Base-by-base conservation (phyloP, 768 basidiomycete species). In the Lactifluus piperatus region DNA sequence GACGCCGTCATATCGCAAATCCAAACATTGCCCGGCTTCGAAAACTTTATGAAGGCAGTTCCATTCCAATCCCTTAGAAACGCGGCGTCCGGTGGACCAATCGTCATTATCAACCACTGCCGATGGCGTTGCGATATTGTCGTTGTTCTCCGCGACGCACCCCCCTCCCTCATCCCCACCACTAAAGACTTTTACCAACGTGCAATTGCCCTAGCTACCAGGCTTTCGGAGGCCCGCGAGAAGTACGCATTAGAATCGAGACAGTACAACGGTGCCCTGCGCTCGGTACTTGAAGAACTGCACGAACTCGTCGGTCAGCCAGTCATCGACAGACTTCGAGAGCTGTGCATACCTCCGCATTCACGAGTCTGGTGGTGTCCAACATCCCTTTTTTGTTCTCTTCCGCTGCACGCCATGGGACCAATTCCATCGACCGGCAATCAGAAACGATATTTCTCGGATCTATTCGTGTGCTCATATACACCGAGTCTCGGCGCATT, bases 361-460 rank as follows among this genome's bases (percentile, higher is more conserved):
- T 46, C 41, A 22, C 30, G 47, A 10, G 51, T 63, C 22, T 60
- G 58, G 57, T 63, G 58, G 62, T 63, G 13, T 11, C 34, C 34
- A 34, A 34, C 34, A 7, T 34, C 34, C 29, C 18, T 30, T 2
- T 41, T 60, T 18, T 54, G 44, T 20, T 50, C 48, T 22, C 59
- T 63, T 26, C 62, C 62, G 4, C 39, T 63, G 20, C 62, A 64
- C 32, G 59, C 62, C 11, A 61, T 61, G 30, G 60, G 58, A 0
- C 43, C 56, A 32, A 51, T 61, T 22, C 34, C 44, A 9, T 41
- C 43, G 16, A 41, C 30, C 6, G 37, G 30, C 11, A 11, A 11
- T 13, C 26, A n/a, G 6, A 39, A 49, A 2, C 48, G 4, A 32
- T 39, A 50, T 24, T 36, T 62, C 22, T 53, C 56, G 5, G 54